Conservation (phyloP, 192 early-diverging fungal genomes). For the Cladochytrium replicatum region DNA sequence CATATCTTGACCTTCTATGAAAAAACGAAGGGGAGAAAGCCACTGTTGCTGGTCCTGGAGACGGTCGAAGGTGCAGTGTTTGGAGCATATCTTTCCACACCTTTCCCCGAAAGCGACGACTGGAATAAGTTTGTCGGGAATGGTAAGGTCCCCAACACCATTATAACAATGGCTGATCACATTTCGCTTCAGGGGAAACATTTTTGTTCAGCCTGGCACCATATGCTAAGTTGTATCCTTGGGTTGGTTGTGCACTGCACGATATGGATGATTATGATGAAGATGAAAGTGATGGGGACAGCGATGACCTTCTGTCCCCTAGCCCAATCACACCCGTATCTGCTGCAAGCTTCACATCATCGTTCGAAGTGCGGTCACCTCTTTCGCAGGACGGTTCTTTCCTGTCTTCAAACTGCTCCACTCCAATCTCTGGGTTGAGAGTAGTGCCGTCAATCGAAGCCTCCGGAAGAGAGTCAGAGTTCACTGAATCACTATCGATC, state of each 20-base stretch:
- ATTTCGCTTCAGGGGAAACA: conserved; percentile 24
- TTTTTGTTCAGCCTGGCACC: conserved; percentile 33
- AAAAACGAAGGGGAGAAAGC: conserved; percentile 11
- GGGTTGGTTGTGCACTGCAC: conserved; percentile 23
- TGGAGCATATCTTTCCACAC: conserved; percentile 27
- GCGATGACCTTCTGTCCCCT: not conserved
- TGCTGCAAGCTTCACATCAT: not conserved
- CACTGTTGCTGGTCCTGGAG: conserved; percentile 26
- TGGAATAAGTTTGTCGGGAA: conserved; percentile 28
- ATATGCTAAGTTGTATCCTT: conserved; percentile 34
- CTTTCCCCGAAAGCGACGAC: conserved; percentile 17
- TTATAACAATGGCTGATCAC: not conserved
- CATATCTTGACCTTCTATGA: conserved; percentile 22
- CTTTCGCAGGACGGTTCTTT: too few relatives aligned
- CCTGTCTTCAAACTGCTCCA: too few relatives aligned
- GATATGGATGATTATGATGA: not conserved
- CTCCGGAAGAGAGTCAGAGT: not conserved
- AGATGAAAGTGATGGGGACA: conserved; percentile 4
- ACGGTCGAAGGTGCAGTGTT: conserved; percentile 25
- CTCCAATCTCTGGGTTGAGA: too few relatives aligned
- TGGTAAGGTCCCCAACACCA: conserved; percentile 11
- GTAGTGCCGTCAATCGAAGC: too few relatives aligned
- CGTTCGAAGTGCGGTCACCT: too few relatives aligned
- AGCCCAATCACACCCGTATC: not conserved
- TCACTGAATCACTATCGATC: not conserved